Conservation (phyloP, 768 basidiomycete genomes). For the Pleurotus citrinopileatus region DNA sequence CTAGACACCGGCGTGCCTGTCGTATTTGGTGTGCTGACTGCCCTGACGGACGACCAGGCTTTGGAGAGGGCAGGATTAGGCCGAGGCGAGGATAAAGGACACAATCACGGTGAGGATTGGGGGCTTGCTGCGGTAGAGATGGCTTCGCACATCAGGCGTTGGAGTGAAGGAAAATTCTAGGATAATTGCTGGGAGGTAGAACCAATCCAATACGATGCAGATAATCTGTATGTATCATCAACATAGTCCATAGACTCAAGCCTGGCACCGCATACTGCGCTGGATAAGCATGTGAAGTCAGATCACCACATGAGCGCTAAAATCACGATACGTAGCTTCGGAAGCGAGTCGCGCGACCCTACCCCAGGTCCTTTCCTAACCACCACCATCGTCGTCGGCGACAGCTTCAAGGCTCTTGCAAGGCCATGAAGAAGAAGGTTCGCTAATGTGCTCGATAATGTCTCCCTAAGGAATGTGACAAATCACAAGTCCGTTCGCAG, state of each 20-base stretch:
- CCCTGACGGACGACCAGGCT: slow-evolving; percentile 91
- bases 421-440: slow-evolving; percentile 63
- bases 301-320: too few relatives aligned
- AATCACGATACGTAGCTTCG: not conserved
- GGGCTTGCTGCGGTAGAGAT: slow-evolving; percentile 95
- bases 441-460: slow-evolving; percentile 16
- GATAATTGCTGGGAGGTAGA: too few relatives aligned
- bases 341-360: not conserved
- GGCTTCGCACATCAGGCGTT: slow-evolving; percentile 62
- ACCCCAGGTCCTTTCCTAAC: not conserved
- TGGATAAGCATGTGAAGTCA: too few relatives aligned
- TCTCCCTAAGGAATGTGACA: not conserved
- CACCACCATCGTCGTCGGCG: slow-evolving; percentile 2
- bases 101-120: slow-evolving; percentile 99
- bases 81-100: slow-evolving; percentile 65
- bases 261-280: too few relatives aligned
- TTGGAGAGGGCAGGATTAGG: slow-evolving; percentile 91
- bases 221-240: not conserved
- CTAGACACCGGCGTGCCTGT: slow-evolving; percentile 92
- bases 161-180: slow-evolving; percentile 68
- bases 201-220: too few relatives aligned
- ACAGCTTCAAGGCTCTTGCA: slow-evolving; percentile 3
- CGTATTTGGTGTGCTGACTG: slow-evolving; percentile 95
- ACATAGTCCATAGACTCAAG: not conserved
- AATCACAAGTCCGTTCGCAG: slow-evolving; percentile 35